phyloP scores from a whole-genome alignment of 805 yeast species.

The Jamesozyma rosinii region DNA sequence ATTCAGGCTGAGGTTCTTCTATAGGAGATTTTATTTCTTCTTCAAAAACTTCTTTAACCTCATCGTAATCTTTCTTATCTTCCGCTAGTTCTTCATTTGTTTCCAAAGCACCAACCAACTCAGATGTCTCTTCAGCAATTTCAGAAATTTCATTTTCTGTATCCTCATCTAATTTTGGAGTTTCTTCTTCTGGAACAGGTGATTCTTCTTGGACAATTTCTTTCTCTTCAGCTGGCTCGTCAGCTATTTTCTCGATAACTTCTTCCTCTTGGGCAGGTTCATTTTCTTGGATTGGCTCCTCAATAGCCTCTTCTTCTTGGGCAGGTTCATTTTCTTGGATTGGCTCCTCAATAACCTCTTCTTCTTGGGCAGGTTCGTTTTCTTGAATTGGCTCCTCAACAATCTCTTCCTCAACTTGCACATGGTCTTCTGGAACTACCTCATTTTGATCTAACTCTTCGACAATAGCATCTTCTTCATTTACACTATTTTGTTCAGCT shows the following conservation, averaged over 20 bases:
- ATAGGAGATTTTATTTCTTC: background rate
- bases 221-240: background rate
- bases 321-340: constrained; percentile 1
- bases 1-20: background rate
- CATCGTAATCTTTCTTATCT: background rate
- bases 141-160: background rate
- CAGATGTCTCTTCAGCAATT: background rate
- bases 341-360: constrained; percentile 1
- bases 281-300: background rate
- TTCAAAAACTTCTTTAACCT: background rate
- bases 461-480: constrained; percentile 2
- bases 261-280: background rate
- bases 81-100: background rate
- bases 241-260: background rate
- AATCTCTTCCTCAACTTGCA: background rate
- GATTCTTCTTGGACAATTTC: background rate
- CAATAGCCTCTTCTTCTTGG: background rate
- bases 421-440: background rate
- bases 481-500: constrained; percentile 1
- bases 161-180: background rate
- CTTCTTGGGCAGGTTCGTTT: constrained; percentile 1
- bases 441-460: background rate
- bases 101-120: background rate
- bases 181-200: background rate
- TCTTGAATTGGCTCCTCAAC: constrained; percentile 1